phyloP scores from a whole-genome alignment of 2,329 filamentous ascomycete genomes.

The Juglanconis oblonga region DNA sequence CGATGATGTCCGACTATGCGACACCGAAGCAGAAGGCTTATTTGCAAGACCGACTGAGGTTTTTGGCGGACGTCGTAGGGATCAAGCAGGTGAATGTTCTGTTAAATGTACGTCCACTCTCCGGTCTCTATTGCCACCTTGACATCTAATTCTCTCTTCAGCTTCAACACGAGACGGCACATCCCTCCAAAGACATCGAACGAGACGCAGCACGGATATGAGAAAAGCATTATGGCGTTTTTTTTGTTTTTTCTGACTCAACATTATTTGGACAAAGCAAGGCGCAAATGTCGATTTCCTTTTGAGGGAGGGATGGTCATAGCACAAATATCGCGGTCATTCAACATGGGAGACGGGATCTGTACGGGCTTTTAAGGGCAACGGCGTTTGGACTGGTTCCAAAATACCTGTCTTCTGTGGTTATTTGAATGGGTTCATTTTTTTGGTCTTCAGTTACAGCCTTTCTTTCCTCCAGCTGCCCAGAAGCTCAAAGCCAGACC shows the following conservation, averaged over 20 bases:
- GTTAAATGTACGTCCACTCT: conserved; percentile 17
- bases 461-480: neutral
- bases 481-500: conserved; percentile 21
- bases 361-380: no score
- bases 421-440: no score
- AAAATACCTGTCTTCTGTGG: no score
- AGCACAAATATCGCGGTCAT: no score
- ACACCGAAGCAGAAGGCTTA: conserved; percentile 21
- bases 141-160: neutral
- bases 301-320: neutral
- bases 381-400: neutral
- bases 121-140: neutral
- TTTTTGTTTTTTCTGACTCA: neutral
- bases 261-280: neutral
- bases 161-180: conserved; percentile 2
- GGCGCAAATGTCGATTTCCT: neutral
- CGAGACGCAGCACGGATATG: neutral
- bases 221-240: neutral
- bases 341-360: no score
- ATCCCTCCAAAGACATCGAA: conserved; percentile 8
- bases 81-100: conserved; percentile 22
- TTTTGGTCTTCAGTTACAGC: no score
- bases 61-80: conserved; percentile 21
- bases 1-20: conserved; percentile 21
- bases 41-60: conserved; percentile 18